phyloP scores from a whole-genome alignment of 495 filamentous ascomycete genomes.

The Zalerion maritima region DNA sequence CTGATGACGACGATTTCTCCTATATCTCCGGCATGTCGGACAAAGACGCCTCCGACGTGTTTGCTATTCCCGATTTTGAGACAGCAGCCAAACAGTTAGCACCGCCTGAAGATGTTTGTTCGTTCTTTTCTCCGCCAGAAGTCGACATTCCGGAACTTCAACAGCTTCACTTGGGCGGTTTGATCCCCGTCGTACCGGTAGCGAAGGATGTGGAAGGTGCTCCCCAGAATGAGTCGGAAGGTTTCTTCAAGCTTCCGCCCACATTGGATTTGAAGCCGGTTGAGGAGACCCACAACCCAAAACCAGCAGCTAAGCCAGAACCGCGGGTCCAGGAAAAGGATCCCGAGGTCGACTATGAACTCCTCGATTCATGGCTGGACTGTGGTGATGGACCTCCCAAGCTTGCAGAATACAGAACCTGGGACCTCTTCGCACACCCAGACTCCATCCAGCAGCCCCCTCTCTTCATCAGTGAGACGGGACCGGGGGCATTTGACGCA shows the following conservation, averaged over 20 bases:
- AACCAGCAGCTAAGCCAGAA: constrained; percentile 8
- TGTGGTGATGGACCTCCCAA: constrained; percentile 14
- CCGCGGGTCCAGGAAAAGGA: constrained; percentile 14
- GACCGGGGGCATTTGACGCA: constrained; percentile 58
- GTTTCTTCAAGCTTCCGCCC: constrained; percentile 30
- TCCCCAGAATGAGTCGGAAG: constrained; percentile 11
- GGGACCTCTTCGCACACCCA: constrained; percentile 51
- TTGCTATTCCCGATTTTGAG: constrained; percentile 58
- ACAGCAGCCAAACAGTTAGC: constrained; percentile 25
- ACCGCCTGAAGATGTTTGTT: too few relatives aligned
- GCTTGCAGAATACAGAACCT: constrained; percentile 42
- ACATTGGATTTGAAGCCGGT: constrained; percentile 15
- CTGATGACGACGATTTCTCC: neutral
- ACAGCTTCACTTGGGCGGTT: too few relatives aligned
- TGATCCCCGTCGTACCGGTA: too few relatives aligned
- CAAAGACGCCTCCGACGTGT: constrained; percentile 41
- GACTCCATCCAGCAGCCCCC: constrained; percentile 28
- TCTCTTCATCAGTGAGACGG: constrained; percentile 65
- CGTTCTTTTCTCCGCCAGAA: too few relatives aligned
- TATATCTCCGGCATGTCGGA: constrained; percentile 23
- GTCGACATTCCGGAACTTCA: too few relatives aligned
- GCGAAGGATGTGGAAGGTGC: too few relatives aligned
- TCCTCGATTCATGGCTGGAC: constrained; percentile 42
- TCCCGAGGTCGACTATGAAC: constrained; percentile 12
- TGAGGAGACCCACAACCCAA: constrained; percentile 12